These are phyloP conservation scores for Rhododendron ferrugineum DNA, from an alignment of 148 eudicot genomes.

Conservation along the genomic window DNA sequence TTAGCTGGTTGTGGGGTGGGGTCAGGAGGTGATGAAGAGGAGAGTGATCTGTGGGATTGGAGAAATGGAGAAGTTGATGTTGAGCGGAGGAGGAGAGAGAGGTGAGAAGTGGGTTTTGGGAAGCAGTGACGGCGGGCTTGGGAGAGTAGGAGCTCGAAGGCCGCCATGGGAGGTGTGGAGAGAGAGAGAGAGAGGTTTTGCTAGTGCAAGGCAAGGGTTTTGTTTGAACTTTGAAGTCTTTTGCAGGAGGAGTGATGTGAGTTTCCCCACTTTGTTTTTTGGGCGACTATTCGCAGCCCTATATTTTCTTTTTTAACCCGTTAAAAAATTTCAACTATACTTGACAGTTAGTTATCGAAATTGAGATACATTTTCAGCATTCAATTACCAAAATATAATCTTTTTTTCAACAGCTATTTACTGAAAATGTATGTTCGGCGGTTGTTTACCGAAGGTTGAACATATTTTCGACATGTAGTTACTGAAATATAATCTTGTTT, in stretches of 20 bases:
- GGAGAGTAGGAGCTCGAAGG: constrained; percentile 37
- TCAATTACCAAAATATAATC: too few relatives aligned
- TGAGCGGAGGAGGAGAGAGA: constrained; percentile 14
- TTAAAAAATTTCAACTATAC: too few relatives aligned
- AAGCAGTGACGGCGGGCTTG: constrained; percentile 29
- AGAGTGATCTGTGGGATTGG: constrained; percentile 19
- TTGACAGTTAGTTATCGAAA: too few relatives aligned
- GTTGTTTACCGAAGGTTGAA: too few relatives aligned
- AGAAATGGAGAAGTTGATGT: constrained; percentile 3
- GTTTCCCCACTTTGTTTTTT: not conserved
- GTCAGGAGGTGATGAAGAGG: constrained; percentile 10
- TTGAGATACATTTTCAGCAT: too few relatives aligned
- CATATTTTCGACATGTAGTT: too few relatives aligned
- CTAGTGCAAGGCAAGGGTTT: constrained; percentile 3
- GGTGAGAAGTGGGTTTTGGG: constrained; percentile 11
- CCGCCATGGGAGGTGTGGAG: constrained; percentile 20
- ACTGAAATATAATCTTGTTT: too few relatives aligned
- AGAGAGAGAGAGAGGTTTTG: not conserved
- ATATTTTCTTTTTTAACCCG: too few relatives aligned
- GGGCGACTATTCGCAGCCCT: too few relatives aligned
- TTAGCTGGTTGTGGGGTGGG: constrained; percentile 1
- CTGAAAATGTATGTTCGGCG: too few relatives aligned
- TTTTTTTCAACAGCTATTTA: too few relatives aligned
- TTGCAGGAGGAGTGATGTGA: not conserved
- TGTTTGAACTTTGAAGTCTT: not conserved